Conservation (phyloP, 2,329 filamentous ascomycete genomes). For the Pseudopithomyces maydicus region DNA sequence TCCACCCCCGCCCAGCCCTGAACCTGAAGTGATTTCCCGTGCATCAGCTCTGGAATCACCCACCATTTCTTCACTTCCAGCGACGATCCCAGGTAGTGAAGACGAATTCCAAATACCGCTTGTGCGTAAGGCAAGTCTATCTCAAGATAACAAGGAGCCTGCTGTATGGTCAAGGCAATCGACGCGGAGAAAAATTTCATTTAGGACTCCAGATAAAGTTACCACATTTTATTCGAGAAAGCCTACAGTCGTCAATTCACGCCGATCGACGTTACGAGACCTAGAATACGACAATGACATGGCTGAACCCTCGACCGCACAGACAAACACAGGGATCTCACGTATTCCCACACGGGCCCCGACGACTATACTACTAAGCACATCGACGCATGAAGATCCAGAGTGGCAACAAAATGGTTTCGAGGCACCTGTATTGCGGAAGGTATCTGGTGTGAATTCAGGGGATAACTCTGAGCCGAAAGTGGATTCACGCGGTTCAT, state of each 20-base stretch:
- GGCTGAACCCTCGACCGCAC: not conserved
- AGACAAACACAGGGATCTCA: not conserved
- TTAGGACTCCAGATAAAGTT: not conserved
- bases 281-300: not conserved
- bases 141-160: not conserved
- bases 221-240: not conserved
- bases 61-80: not conserved
- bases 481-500: not conserved
- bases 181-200: not conserved
- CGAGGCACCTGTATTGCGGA: too few species aligned
- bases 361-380: too few species aligned
- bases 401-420: too few species aligned
- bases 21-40: not conserved
- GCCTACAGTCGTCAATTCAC: not conserved
- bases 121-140: not conserved
- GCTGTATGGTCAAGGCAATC: not conserved
- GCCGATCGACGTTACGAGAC: not conserved
- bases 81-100: not conserved
- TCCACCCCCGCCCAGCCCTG: not conserved
- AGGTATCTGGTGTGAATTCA: too few species aligned
- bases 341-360: not conserved
- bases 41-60: not conserved
- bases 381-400: too few species aligned
- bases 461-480: too few species aligned
- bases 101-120: not conserved